Conservation (phyloP, 1,139 yeast genomes). For the Zygoascus sp. region DNA sequence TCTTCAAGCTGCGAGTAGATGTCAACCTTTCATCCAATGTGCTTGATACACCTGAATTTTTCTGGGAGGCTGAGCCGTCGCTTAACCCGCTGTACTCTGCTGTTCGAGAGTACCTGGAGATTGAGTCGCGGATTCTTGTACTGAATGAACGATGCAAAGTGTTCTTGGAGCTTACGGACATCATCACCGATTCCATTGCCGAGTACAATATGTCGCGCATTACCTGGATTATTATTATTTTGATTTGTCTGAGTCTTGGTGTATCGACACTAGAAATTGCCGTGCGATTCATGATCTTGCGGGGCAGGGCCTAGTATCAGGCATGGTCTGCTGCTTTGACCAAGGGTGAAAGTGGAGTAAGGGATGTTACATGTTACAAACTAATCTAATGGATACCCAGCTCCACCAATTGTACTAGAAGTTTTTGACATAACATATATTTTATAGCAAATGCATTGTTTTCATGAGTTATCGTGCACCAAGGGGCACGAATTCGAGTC, state of each 20-base stretch:
- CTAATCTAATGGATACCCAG: too few species aligned
- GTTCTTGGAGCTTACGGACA: conserved; percentile 86
- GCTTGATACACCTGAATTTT: conserved; percentile 90
- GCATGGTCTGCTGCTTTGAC: too few species aligned
- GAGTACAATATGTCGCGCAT: conserved; percentile 88
- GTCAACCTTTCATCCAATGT: conserved; percentile 88
- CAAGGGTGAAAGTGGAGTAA: too few species aligned
- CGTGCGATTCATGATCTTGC: conserved; percentile 50
- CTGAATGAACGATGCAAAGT: conserved; percentile 91
- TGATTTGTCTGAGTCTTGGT: conserved; percentile 70
- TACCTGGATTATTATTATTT: conserved; percentile 83
- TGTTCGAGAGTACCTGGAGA: conserved; percentile 85
- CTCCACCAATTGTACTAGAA: too few species aligned
- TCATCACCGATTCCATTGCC: conserved; percentile 89
- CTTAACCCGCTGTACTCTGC: conserved; percentile 88
- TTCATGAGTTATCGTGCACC: neutral
- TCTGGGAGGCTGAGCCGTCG: conserved; percentile 96
- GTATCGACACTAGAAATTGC: conserved; percentile 61
- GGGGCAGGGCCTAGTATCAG: conserved; percentile 12
- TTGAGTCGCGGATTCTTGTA: conserved; percentile 90
- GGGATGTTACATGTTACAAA: too few species aligned
- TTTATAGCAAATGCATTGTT: neutral
- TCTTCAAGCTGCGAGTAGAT: conserved; percentile 86
- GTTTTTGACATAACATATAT: too few species aligned
- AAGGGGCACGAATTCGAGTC: conserved; percentile 51